These are phyloP conservation scores for Houttuynia cordata DNA, from an alignment of 164 flowering plant species.

Conservation along the genomic window DNA sequence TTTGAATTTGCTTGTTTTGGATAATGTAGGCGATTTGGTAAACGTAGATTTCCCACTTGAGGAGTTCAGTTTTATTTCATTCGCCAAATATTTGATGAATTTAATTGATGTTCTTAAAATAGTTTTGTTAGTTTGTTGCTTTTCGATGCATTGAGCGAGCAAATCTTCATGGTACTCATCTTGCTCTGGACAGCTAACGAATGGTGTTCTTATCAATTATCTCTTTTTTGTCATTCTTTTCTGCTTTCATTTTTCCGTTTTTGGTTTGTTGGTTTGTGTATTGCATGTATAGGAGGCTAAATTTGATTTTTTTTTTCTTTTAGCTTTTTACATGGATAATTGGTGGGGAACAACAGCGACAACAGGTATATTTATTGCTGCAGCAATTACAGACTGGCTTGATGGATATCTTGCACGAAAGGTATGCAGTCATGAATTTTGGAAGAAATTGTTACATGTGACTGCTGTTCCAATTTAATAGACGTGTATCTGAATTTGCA, in stretches of 20 bases:
- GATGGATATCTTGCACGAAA: constrained; percentile 95
- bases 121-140: too few relatives aligned
- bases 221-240: not conserved
- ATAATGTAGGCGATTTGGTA: too few relatives aligned
- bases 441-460: too few relatives aligned
- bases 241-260: not conserved
- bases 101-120: not conserved
- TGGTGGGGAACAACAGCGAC: constrained; percentile 82
- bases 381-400: constrained; percentile 97
- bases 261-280: not conserved
- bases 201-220: not conserved
- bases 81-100: too few relatives aligned
- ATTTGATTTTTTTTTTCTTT: constrained; percentile 5
- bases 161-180: not conserved
- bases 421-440: constrained; percentile 25
- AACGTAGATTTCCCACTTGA: not conserved
- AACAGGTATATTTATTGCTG: constrained; percentile 75
- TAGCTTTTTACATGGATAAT: constrained; percentile 68
- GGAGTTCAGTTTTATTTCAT: too few relatives aligned
- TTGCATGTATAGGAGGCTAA: constrained; percentile 3
- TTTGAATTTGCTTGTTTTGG: not conserved
- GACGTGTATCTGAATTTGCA: constrained; percentile 3
- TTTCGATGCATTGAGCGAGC: too few relatives aligned
- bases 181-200: not conserved
- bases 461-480: not conserved